phyloP scores from a whole-genome alignment of 345 rosid species.

The Cardamine occulta region DNA sequence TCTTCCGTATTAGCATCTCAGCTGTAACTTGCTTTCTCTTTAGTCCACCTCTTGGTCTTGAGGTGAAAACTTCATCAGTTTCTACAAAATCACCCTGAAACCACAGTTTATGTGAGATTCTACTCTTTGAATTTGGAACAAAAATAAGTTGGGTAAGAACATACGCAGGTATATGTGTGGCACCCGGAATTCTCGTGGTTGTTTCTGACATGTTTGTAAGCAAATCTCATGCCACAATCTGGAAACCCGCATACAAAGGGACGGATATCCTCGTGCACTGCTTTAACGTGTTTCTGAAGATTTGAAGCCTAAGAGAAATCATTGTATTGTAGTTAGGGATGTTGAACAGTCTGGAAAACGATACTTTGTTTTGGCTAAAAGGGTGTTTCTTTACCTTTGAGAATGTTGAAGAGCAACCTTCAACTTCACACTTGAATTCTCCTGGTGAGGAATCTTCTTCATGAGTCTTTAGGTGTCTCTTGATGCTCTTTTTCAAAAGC shows the following conservation, averaged over 20 bases:
- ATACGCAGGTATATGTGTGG: constrained; percentile 64
- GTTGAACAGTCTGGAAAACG: neutral
- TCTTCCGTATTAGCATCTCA: constrained; percentile 54
- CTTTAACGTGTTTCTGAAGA: constrained; percentile 66
- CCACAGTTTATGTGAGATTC: constrained; percentile 5
- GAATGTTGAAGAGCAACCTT: constrained; percentile 68
- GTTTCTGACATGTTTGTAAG: constrained; percentile 82
- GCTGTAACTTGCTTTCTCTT: constrained; percentile 63
- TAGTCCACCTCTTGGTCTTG: constrained; percentile 82
- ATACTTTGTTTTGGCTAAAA: too few relatives aligned
- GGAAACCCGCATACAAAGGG: constrained; percentile 62
- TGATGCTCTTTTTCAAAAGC: constrained; percentile 75
- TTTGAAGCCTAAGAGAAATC: constrained; percentile 61
- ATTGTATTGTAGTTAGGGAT: neutral
- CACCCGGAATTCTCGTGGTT: constrained; percentile 66
- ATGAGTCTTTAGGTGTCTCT: constrained; percentile 72
- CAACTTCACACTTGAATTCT: constrained; percentile 56
- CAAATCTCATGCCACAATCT: constrained; percentile 70
- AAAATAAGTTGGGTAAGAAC: constrained; percentile 32
- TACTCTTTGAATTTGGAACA: neutral
- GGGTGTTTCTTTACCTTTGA: constrained; percentile 54
- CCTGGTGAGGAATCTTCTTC: constrained; percentile 49
- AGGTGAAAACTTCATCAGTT: constrained; percentile 63
- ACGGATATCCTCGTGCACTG: constrained; percentile 62
- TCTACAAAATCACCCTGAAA: constrained; percentile 78